Percentiles rank a stretch among this genome's conserved stretches.
These are phyloP conservation scores for Neostapfia colusana DNA, from an alignment of 176 grass and related monocot genomes.

Conservation along the genomic window DNA sequence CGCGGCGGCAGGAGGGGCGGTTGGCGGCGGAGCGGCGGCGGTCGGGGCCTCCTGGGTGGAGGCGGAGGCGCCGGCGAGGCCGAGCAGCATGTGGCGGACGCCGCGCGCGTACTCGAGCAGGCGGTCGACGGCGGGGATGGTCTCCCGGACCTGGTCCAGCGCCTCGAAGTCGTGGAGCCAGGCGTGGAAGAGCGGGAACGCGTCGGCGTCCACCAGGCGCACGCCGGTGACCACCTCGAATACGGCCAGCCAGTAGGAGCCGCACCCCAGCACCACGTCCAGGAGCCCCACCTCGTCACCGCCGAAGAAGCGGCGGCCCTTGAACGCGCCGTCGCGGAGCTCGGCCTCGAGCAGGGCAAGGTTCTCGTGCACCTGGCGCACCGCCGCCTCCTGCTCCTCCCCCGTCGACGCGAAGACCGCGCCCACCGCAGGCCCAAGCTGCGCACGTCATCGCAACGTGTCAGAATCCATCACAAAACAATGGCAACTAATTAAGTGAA, in stretches of 20 bases:
- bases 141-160: slow-evolving; percentile 66
- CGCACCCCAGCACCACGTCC: slow-evolving; percentile 75
- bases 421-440: slow-evolving; percentile 79
- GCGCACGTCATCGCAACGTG: neutral
- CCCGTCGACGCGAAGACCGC: slow-evolving; percentile 76
- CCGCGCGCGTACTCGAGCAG: slow-evolving; percentile 80
- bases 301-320: slow-evolving; percentile 73
- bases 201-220: slow-evolving; percentile 68
- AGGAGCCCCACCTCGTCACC: slow-evolving; percentile 65
- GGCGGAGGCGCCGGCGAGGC: slow-evolving; percentile 29
- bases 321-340: slow-evolving; percentile 74
- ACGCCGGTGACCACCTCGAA: slow-evolving; percentile 78
- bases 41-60: no score
- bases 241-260: slow-evolving; percentile 85
- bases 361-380: slow-evolving; percentile 71
- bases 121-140: slow-evolving; percentile 69
- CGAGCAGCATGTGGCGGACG: slow-evolving; percentile 65
- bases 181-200: slow-evolving; percentile 70
- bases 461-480: neutral
- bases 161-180: slow-evolving; percentile 81
- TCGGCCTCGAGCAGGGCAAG: slow-evolving; percentile 65
- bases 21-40: no score
- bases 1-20: neutral
- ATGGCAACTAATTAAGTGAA: no score
- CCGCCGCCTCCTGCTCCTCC: slow-evolving; percentile 61